These are phyloP conservation scores for Adansonia gregorii DNA, from an alignment of 441 rosid genomes.

Conservation along the genomic window DNA sequence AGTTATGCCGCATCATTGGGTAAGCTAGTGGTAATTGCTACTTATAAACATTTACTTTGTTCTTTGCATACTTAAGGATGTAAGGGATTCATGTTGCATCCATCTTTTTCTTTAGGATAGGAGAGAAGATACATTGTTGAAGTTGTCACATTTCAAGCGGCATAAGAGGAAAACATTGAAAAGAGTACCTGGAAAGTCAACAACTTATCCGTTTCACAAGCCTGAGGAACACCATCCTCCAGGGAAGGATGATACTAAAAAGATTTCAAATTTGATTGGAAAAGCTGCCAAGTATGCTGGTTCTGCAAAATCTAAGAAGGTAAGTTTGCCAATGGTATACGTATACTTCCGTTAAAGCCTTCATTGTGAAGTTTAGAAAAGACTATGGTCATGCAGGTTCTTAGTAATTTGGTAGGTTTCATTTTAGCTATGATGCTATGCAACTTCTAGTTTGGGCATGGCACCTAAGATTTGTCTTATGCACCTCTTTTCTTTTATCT, in stretches of 20 bases:
- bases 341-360: constrained; percentile 18
- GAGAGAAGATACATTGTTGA: constrained; percentile 90
- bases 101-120: constrained; percentile 68
- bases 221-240: constrained; percentile 96
- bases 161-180: constrained; percentile 89
- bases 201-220: constrained; percentile 83
- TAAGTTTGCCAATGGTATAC: constrained; percentile 27
- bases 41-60: constrained; percentile 4
- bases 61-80: constrained; percentile 11
- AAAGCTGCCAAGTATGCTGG: constrained; percentile 87
- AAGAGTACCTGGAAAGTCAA: constrained; percentile 66
- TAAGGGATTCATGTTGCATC: constrained; percentile 22
- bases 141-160: constrained; percentile 84
- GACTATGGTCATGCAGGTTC: constrained; percentile 11
- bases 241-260: constrained; percentile 87
- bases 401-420: constrained; percentile 3
- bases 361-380: neutral
- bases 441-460: neutral
- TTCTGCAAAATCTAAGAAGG: constrained; percentile 93
- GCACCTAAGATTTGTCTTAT: neutral
- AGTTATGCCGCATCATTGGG: constrained; percentile 99
- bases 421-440: neutral
- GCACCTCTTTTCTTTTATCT: neutral
- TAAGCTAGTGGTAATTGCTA: constrained; percentile 37
- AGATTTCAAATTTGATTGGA: constrained; percentile 81